These are phyloP conservation scores for Pulveroboletus sp. DNA, from an alignment of 768 basidiomycete genomes.

Conservation along the genomic window DNA sequence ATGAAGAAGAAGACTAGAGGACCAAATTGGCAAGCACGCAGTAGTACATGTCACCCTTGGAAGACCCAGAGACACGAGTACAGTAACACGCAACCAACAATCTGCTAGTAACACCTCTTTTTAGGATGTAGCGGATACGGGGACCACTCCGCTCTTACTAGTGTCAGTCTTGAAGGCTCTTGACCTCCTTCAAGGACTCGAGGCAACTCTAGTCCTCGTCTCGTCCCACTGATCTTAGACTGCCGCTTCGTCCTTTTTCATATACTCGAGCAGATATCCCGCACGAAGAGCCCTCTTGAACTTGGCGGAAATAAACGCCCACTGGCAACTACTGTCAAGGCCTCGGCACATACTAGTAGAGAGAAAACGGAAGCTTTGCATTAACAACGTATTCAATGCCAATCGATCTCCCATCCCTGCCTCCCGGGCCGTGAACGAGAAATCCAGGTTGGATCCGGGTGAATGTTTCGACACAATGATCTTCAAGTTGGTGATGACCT, in stretches of 20 bases:
- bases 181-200: constrained; percentile 28
- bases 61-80: constrained; percentile 1
- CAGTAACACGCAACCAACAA: neutral
- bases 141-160: neutral
- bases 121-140: neutral
- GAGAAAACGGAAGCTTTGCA: neutral
- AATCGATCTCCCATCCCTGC: constrained; percentile 44
- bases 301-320: constrained; percentile 34
- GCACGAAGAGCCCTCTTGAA: constrained; percentile 34
- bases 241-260: constrained; percentile 33
- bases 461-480: constrained; percentile 29
- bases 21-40: constrained; percentile 9
- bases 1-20: constrained; percentile 20
- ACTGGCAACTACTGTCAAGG: neutral
- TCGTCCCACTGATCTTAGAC: constrained; percentile 42
- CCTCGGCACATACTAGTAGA: neutral
- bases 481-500: constrained; percentile 22
- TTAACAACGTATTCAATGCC: constrained; percentile 54
- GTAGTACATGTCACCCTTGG: neutral
- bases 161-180: constrained; percentile 9
- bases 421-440: constrained; percentile 41
- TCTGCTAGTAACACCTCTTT: neutral
- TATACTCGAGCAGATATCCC: constrained; percentile 39
- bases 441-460: constrained; percentile 31
- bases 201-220: constrained; percentile 31